Evolutionary conservation across 805 yeast genomes (phyloP).

Genomic region (Cyberlindnera lachancei): DNA sequence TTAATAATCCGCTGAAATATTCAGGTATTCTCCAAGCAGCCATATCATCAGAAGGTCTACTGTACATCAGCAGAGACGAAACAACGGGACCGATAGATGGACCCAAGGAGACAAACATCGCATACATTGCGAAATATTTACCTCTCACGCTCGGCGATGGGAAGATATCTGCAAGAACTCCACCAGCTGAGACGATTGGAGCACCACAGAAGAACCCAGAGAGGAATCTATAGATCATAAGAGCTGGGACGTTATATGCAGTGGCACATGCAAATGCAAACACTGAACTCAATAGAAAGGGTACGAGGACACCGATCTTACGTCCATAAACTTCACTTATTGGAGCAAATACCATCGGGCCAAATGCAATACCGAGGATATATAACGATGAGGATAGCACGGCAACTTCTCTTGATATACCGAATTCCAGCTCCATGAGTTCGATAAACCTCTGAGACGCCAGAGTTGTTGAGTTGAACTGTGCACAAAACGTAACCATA

Average conservation of each 20-base stretch:
- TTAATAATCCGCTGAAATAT: slow-evolving; percentile 42
- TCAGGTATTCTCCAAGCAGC: slow-evolving; percentile 54
- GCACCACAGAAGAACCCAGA: slow-evolving; percentile 56
- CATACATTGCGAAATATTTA: slow-evolving; percentile 41
- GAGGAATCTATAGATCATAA: slow-evolving; percentile 47
- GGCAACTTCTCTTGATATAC: slow-evolving; percentile 39
- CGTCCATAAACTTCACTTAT: slow-evolving; percentile 36
- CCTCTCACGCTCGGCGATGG: slow-evolving; percentile 40
- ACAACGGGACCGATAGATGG: slow-evolving; percentile 40
- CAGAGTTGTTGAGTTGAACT: slow-evolving; percentile 43
- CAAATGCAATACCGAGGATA: slow-evolving; percentile 60
- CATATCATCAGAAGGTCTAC: slow-evolving; percentile 23
- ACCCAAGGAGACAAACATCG: slow-evolving; percentile 38
- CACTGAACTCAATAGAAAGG: slow-evolving; percentile 31
- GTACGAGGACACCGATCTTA: slow-evolving; percentile 35
- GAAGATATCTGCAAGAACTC: slow-evolving; percentile 45
- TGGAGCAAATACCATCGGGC: slow-evolving; percentile 54
- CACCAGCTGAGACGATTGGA: slow-evolving; percentile 53
- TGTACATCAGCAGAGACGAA: slow-evolving; percentile 39
- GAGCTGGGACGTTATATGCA: slow-evolving; percentile 40
- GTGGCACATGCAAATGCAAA: slow-evolving; percentile 46
- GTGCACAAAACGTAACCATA: slow-evolving; percentile 35
- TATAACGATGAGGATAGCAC: slow-evolving; percentile 50
- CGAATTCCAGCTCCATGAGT: slow-evolving; percentile 29
- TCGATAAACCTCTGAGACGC: slow-evolving; percentile 31